Evolutionary conservation across 2,329 filamentous ascomycete genomes (phyloP).

Genomic region (Microdochium trichocladiopsis): DNA sequence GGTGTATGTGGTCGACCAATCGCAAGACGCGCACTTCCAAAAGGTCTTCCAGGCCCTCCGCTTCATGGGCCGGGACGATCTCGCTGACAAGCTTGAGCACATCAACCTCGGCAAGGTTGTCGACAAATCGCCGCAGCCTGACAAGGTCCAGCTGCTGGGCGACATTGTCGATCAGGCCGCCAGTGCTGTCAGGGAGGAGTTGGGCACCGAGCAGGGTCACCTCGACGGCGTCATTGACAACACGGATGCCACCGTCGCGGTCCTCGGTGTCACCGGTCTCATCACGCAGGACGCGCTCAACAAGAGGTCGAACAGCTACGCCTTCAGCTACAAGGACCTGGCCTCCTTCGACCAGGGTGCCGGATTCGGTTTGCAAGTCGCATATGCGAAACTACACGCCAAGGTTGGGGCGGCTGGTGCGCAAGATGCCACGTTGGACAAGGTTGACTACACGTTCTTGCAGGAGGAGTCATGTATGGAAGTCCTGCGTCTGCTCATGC

Average conservation of each 20-base stretch:
- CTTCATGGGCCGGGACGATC: slow-evolving; percentile 24
- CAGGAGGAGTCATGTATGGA: slow-evolving; percentile 28
- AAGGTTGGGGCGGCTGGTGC: slow-evolving; percentile 52
- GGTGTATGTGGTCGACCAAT: slow-evolving; percentile 29
- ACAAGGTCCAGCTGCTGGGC: slow-evolving; percentile 47
- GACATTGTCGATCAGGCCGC: slow-evolving; percentile 6
- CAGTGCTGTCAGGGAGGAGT: slow-evolving; percentile 1
- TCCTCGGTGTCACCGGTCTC: slow-evolving; percentile 6
- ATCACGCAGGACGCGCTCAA: slow-evolving; percentile 33
- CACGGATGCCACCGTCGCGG: slow-evolving; percentile 3
- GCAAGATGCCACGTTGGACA: slow-evolving; percentile 47
- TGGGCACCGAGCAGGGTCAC: slow-evolving; percentile 1
- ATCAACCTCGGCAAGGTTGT: slow-evolving; percentile 40
- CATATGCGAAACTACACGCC: slow-evolving; percentile 64
- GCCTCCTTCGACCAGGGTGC: slow-evolving; percentile 81
- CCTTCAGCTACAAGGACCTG: slow-evolving; percentile 77
- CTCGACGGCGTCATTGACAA: not conserved
- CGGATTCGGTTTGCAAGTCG: slow-evolving; percentile 79
- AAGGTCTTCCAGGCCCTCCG: slow-evolving; percentile 23
- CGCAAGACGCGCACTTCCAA: slow-evolving; percentile 27
- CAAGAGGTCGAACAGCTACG: slow-evolving; percentile 38
- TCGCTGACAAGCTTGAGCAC: slow-evolving; percentile 24
- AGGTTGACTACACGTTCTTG: slow-evolving; percentile 32
- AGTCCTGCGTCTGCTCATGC: slow-evolving; percentile 49
- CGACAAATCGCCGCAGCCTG: slow-evolving; percentile 32